Conservation (phyloP, 805 yeast genomes). For the Martiniozyma abietophila region DNA sequence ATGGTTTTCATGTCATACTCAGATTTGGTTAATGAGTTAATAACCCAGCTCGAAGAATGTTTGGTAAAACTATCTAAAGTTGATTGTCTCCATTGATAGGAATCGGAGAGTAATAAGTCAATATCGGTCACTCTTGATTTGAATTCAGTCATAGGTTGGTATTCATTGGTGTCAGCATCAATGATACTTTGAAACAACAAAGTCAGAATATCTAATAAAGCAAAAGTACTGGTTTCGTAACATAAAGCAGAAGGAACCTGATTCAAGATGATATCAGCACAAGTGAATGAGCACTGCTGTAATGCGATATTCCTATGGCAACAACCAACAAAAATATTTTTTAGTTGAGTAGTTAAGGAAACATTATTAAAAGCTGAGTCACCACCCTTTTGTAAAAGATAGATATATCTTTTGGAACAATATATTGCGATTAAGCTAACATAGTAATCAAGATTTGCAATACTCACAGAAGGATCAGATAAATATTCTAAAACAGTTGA, state of each 20-base stretch:
- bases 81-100: constrained; percentile 61
- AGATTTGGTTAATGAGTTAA: constrained; percentile 44
- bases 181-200: constrained; percentile 69
- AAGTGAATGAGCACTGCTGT: constrained; percentile 71
- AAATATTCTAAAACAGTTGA: constrained; percentile 69
- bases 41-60: constrained; percentile 61
- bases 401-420: constrained; percentile 48
- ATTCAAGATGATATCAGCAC: constrained; percentile 59
- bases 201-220: constrained; percentile 72
- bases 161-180: constrained; percentile 77
- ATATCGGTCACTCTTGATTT: constrained; percentile 35
- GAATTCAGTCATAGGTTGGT: constrained; percentile 73
- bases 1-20: constrained; percentile 70
- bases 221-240: constrained; percentile 60
- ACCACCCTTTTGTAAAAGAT: constrained; percentile 42
- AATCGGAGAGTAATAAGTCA: constrained; percentile 57
- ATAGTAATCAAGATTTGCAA: constrained; percentile 57
- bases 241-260: constrained; percentile 73
- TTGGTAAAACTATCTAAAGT: constrained; percentile 53
- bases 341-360: constrained; percentile 58
- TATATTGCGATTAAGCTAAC: constrained; percentile 57
- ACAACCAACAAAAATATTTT: constrained; percentile 55
- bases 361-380: constrained; percentile 47
- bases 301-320: constrained; percentile 70
- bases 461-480: constrained; percentile 74